A percentile compares a stretch with the other conserved stretches of the same genome.
Evolutionary conservation across 2,329 filamentous ascomycete genomes (phyloP).

Genomic region (Seiridium cupressi): DNA sequence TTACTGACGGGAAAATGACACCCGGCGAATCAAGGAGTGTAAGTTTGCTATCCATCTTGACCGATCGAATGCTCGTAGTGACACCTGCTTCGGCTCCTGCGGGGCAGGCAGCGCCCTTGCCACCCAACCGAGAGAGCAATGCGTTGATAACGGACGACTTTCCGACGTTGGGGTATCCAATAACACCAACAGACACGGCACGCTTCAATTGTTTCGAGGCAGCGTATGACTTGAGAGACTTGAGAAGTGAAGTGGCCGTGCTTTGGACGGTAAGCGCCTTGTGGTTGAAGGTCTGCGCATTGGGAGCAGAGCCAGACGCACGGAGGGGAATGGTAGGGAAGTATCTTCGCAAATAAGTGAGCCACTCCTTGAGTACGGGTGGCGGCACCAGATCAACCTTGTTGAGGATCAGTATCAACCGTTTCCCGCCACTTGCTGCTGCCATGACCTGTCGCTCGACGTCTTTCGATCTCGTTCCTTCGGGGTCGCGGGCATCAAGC

Average conservation of each 20-base stretch:
- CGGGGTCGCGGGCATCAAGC: constrained; percentile 86
- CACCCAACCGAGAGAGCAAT: constrained; percentile 73
- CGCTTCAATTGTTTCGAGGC: constrained; percentile 82
- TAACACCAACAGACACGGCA: constrained; percentile 86
- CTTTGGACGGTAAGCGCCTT: constrained; percentile 82
- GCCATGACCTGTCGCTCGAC: constrained; percentile 90
- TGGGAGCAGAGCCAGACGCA: constrained; percentile 77
- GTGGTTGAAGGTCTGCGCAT: constrained; percentile 90
- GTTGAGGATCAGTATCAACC: constrained; percentile 88
- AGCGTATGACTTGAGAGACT: constrained; percentile 85
- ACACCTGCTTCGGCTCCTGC: constrained; percentile 90
- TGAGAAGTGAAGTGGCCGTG: constrained; percentile 82
- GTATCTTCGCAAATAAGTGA: constrained; percentile 78
- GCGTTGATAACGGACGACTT: constrained; percentile 97
- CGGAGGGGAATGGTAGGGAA: constrained; percentile 90
- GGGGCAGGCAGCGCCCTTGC: constrained; percentile 71
- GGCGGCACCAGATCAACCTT: constrained; percentile 92
- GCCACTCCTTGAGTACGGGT: constrained; percentile 79
- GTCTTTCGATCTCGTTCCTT: constrained; percentile 85
- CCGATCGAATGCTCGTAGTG: constrained; percentile 81
- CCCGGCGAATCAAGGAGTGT: constrained; percentile 92
- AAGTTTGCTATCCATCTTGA: constrained; percentile 93
- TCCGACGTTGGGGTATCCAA: constrained; percentile 93
- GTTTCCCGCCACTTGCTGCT: constrained; percentile 78
- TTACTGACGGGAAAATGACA: constrained; percentile 82